A percentile compares a stretch with the other conserved stretches of the same genome.
These are phyloP conservation scores for Alopecurus myosuroides DNA, from an alignment of 176 grass and related monocot species.

Conservation along the genomic window DNA sequence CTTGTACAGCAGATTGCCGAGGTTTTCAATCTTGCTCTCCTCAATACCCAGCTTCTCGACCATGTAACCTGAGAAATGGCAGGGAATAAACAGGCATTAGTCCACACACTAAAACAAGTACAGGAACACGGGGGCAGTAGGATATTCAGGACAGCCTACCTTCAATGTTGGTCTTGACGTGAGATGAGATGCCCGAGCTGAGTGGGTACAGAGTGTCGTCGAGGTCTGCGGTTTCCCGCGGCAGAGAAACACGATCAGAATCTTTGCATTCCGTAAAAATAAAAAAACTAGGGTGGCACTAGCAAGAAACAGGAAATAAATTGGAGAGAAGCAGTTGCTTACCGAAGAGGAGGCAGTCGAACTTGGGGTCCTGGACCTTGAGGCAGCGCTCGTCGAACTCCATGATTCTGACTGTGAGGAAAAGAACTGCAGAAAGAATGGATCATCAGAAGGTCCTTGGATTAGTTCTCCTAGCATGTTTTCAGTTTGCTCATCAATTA, in stretches of 20 bases:
- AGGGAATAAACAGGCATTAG: not conserved
- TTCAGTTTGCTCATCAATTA: not conserved
- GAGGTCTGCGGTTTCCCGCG: constrained; percentile 48
- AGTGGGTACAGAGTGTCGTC: constrained; percentile 94
- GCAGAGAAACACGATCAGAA: constrained; percentile 26
- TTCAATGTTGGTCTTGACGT: constrained; percentile 79
- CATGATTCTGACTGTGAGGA: constrained; percentile 31
- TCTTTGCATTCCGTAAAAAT: constrained; percentile 4
- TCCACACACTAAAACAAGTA: not conserved
- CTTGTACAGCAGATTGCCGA: constrained; percentile 81
- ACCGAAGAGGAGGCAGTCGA: constrained; percentile 95
- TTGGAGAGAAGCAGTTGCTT: constrained; percentile 8
- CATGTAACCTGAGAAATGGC: constrained; percentile 67
- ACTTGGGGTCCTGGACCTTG: constrained; percentile 57
- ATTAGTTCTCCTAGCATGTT: not conserved
- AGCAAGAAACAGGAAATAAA: not conserved
- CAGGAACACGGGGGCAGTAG: not conserved
- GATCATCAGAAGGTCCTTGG: not conserved
- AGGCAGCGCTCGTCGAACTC: constrained; percentile 75
- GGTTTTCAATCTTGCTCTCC: constrained; percentile 53
- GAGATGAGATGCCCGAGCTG: constrained; percentile 69
- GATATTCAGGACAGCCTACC: constrained; percentile 15
- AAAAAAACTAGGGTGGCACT: not conserved
- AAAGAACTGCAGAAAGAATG: constrained; percentile 24
- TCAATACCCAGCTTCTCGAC: constrained; percentile 85